These are phyloP conservation scores for Cladobotryum mycophilum DNA, from an alignment of 2,329 filamentous ascomycete species.

Conservation along the genomic window DNA sequence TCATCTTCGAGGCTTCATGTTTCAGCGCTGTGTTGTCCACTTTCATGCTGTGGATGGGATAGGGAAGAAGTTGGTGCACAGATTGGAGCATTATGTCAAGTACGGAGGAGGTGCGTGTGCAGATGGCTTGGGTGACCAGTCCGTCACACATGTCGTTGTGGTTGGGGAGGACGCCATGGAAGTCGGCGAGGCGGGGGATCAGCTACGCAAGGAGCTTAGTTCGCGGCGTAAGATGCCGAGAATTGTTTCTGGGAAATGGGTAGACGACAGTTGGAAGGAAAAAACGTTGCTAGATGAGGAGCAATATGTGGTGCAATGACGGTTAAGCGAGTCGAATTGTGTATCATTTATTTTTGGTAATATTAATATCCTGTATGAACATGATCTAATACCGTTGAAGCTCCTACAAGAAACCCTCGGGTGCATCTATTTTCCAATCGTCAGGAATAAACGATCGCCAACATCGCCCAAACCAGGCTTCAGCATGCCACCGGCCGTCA, in stretches of 20 bases:
- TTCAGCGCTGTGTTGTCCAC: conserved; percentile 39
- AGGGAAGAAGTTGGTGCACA: conserved; percentile 31
- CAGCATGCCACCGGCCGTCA: conserved; percentile 81
- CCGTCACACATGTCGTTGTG: conserved; percentile 67
- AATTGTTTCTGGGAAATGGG: conserved; percentile 65
- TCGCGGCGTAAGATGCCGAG: conserved; percentile 52
- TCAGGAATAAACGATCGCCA: conserved; percentile 83
- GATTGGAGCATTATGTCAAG: conserved; percentile 49
- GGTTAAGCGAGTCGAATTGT: too few species aligned
- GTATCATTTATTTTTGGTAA: background rate
- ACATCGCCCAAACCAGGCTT: conserved; percentile 86
- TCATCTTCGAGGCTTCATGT: conserved; percentile 46
- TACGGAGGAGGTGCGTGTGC: conserved; percentile 64
- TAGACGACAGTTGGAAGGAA: conserved; percentile 74
- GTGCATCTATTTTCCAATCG: conserved; percentile 64
- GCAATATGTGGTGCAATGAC: conserved; percentile 33
- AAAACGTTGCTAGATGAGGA: conserved; percentile 77
- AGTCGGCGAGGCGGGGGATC: conserved; percentile 30
- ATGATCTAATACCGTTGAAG: too few species aligned
- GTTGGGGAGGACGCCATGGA: conserved; percentile 35
- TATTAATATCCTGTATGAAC: background rate
- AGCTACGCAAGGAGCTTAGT: conserved; percentile 42
- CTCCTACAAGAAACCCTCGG: too few species aligned
- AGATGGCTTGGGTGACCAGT: conserved; percentile 42
- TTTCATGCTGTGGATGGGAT: conserved; percentile 28